Base-by-base conservation (phyloP, 768 basidiomycete species). In the Cystoderma amianthinum region DNA sequence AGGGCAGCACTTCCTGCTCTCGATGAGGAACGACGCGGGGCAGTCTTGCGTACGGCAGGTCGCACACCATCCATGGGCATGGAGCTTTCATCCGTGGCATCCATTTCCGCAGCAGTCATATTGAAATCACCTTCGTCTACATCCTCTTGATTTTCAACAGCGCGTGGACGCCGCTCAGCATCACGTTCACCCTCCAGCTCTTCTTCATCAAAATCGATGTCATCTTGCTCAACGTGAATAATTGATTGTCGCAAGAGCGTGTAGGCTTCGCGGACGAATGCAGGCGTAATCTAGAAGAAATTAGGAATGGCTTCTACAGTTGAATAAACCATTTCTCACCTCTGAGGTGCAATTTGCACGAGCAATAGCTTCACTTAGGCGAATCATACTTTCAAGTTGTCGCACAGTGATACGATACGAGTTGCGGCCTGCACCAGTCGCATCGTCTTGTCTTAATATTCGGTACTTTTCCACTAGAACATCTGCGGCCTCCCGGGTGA, bases 141-240 rank as follows among this genome's bases (percentile, higher is more conserved):
- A 30, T 63, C 52, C 15, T 57, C 61, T 13, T 55, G 54, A n/a
- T 51, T 49, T 7, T 49, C 48, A 6, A 61, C 55, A 10, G 58
- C 53, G 24, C 58, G 63, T n/a, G n/a, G n/a, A n/a, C n/a, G n/a
- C 3, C 57, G 61, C 20, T 64, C 60, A 21, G 55, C 60, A n/a
- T 53, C 65, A 6, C 70, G 75, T 48, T 77, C 76, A 15, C 71
- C 79, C 40, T 74, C 71, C 2, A 74, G 62, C 44, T 91, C 91
- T 52, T 95, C 91, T 50, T 94, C 90, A 55, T 98, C 96, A 60
- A 98, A 88, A 57, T 96, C 92, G 54, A 99, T 83, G 53, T 98
- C 95, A 56, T 99, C 96, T 59, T 98, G 93, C 57, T 99, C 96
- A 45, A 99, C 94, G 55, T 98, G 96, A 52, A 99, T 97, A 63